phyloP scores from a whole-genome alignment of 495 filamentous ascomycete genomes.

The Penicillium cinerascens region DNA sequence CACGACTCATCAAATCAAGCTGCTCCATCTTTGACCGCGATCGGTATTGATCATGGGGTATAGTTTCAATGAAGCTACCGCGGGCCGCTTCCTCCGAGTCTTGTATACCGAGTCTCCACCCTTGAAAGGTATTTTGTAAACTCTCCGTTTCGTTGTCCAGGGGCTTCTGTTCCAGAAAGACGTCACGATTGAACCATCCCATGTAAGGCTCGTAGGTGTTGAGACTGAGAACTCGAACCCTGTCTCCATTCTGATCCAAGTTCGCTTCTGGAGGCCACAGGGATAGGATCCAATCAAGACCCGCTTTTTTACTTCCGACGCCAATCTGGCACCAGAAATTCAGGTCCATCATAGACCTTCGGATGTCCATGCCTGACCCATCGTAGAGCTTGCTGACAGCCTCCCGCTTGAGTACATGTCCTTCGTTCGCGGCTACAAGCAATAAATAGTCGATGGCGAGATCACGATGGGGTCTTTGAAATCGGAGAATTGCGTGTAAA shows the following conservation, averaged over 20 bases:
- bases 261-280: conserved; percentile 67
- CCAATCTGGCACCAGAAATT: conserved; percentile 97
- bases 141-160: conserved; percentile 28
- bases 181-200: conserved; percentile 69
- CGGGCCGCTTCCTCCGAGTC: conserved; percentile 31
- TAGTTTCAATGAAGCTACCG: conserved; percentile 1
- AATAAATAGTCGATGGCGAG: conserved; percentile 77
- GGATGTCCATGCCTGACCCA: conserved; percentile 64
- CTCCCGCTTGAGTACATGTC: conserved; percentile 69
- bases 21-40: conserved; percentile 20
- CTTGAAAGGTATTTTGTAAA: conserved; percentile 31
- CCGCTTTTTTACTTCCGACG: conserved; percentile 82
- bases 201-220: conserved; percentile 73
- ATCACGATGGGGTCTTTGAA: conserved; percentile 62
- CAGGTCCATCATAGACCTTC: conserved; percentile 79
- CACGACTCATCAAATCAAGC: conserved; percentile 26
- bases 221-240: conserved; percentile 76
- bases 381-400: conserved; percentile 67
- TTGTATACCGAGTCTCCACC: conserved; percentile 41
- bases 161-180: conserved; percentile 19
- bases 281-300: conserved; percentile 84
- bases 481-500: conserved; percentile 84
- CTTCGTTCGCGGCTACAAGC: conserved; percentile 83
- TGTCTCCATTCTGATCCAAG: conserved; percentile 59
- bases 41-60: conserved; percentile 5